Evolutionary conservation across 1,284 basidiomycete species (phyloP).

Genomic region (Stygiomarasmius scandens): DNA sequence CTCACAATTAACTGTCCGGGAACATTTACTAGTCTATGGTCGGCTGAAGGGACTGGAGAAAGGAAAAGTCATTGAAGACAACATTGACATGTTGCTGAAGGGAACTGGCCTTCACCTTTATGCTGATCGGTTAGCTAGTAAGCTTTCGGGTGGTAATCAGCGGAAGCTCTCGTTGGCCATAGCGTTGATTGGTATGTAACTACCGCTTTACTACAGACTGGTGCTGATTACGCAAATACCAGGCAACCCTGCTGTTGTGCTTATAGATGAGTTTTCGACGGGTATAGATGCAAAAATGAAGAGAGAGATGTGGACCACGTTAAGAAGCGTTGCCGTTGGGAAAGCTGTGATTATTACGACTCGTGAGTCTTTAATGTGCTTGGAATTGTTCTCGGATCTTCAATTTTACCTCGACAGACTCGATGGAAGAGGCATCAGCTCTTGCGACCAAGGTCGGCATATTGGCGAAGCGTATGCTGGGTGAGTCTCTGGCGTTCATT

Average conservation of each 20-base stretch:
- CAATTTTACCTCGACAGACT: slow-evolving; percentile 46
- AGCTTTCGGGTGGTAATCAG: slow-evolving; percentile 80
- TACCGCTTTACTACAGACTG: not conserved
- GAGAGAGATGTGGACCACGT: slow-evolving; percentile 79
- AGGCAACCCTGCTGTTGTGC: slow-evolving; percentile 77
- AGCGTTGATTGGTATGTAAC: slow-evolving; percentile 67
- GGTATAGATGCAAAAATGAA: slow-evolving; percentile 85
- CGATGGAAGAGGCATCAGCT: slow-evolving; percentile 84
- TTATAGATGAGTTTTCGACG: slow-evolving; percentile 85
- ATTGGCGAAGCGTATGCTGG: slow-evolving; percentile 67
- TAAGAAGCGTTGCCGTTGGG: slow-evolving; percentile 63
- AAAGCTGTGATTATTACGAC: slow-evolving; percentile 73
- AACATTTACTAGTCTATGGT: slow-evolving; percentile 73
- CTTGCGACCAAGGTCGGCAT: slow-evolving; percentile 76
- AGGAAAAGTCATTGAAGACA: slow-evolving; percentile 50
- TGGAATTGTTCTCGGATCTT: not conserved
- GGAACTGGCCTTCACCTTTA: slow-evolving; percentile 65
- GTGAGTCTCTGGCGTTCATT: slow-evolving; percentile 35
- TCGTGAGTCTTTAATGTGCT: slow-evolving; percentile 43
- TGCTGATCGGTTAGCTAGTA: slow-evolving; percentile 70
- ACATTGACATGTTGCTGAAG: slow-evolving; percentile 60
- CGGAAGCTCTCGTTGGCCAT: slow-evolving; percentile 80
- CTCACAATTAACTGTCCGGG: slow-evolving; percentile 71
- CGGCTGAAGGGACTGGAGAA: slow-evolving; percentile 66
- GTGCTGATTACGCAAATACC: not conserved